Percentiles rank a stretch among this genome's conserved stretches.
Conservation (phyloP, 305 asterid species). For the Fraxinus latifolia region DNA sequence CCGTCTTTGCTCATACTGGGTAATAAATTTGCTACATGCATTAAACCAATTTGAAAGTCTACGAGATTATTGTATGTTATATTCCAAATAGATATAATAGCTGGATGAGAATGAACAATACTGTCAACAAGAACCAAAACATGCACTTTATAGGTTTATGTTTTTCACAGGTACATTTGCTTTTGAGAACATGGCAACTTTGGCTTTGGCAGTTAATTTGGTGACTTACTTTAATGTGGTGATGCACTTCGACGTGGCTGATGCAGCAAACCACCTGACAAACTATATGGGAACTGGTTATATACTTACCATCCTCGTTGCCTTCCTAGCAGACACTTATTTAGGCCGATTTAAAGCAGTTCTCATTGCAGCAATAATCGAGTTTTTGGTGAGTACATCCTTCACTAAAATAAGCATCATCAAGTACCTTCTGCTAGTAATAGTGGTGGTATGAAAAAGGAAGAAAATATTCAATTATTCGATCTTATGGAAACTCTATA, state of each 20-base stretch:
- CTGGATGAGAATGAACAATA: background rate
- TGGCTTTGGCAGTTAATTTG: constrained; percentile 47
- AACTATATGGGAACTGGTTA: constrained; percentile 58
- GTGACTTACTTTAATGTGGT: constrained; percentile 49
- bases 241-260: constrained; percentile 60
- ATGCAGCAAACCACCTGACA: constrained; percentile 64
- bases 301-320: constrained; percentile 54
- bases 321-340: constrained; percentile 64
- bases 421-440: background rate
- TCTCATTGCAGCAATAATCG: constrained; percentile 43
- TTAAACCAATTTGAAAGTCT: background rate
- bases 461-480: background rate
- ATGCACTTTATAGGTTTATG: background rate
- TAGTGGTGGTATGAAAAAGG: background rate
- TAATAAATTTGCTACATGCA: constrained; percentile 16
- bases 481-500: background rate
- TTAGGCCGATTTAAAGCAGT: constrained; percentile 58
- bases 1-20: constrained; percentile 49
- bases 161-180: constrained; percentile 39
- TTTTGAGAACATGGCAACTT: constrained; percentile 49
- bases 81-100: background rate
- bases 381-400: constrained; percentile 41
- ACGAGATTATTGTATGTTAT: background rate
- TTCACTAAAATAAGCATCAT: background rate
- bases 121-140: background rate